These are phyloP conservation scores for Apiotrichum porosum DNA, from an alignment of 1,284 basidiomycete species.

Conservation along the genomic window DNA sequence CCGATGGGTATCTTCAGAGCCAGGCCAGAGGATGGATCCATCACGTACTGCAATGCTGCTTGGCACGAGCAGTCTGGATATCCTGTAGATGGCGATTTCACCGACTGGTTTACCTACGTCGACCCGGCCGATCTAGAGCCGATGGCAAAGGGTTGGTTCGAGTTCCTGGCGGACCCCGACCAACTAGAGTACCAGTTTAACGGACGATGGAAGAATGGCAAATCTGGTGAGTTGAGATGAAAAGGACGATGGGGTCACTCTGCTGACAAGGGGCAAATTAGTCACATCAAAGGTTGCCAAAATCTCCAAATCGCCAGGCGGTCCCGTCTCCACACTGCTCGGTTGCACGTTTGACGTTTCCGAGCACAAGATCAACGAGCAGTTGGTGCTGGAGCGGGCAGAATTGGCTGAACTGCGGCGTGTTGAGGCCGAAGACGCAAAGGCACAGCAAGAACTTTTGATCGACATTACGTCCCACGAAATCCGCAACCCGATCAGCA, in stretches of 20 bases:
- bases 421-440: slow-evolving; percentile 39
- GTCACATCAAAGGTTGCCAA: no score
- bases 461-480: slow-evolving; percentile 47
- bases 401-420: slow-evolving; percentile 35
- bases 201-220: slow-evolving; percentile 30
- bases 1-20: slow-evolving; percentile 44
- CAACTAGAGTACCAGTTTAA: no score
- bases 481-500: slow-evolving; percentile 25
- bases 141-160: slow-evolving; percentile 12
- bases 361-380: slow-evolving; percentile 38
- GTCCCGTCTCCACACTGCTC: no score
- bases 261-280: no score
- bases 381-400: slow-evolving; percentile 30
- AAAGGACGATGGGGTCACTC: no score
- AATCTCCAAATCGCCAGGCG: no score
- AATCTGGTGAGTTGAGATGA: no score
- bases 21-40: slow-evolving; percentile 25
- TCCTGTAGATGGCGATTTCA: slow-evolving; percentile 16
- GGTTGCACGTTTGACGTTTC: slow-evolving; percentile 27
- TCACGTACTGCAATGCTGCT: slow-evolving; percentile 33
- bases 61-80: slow-evolving; percentile 38
- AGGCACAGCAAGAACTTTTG: slow-evolving; percentile 39
- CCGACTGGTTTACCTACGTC: slow-evolving; percentile 34
- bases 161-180: slow-evolving; percentile 1
- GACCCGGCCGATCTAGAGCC: slow-evolving; percentile 13